A percentile compares a stretch with the other conserved stretches of the same genome.
Conservation (phyloP, 768 basidiomycete genomes). For the Amanita exitialis region DNA sequence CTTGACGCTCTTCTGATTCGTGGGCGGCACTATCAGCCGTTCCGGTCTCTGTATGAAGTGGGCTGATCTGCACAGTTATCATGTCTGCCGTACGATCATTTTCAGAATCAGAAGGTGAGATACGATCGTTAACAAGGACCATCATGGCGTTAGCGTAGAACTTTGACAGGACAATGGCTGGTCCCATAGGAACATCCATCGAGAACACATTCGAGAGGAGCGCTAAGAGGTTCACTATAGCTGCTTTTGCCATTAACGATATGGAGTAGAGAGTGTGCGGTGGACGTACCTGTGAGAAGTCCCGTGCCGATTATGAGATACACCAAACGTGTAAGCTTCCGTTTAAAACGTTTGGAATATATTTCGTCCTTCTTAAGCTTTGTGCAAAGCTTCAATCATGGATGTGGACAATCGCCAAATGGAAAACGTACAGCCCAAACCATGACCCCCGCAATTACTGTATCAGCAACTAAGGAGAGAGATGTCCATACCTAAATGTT, state of each 20-base stretch:
- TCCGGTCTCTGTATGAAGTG: background rate
- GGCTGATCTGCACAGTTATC: background rate
- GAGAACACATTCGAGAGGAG: constrained; percentile 14
- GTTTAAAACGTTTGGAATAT: background rate
- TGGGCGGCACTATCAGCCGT: background rate
- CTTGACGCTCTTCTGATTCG: too few relatives aligned
- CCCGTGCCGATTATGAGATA: constrained; percentile 25
- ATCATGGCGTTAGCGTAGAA: constrained; percentile 23
- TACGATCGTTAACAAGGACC: constrained; percentile 22
- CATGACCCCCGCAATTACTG: constrained; percentile 20
- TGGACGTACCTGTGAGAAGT: constrained; percentile 16
- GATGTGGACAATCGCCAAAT: background rate
- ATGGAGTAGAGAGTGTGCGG: background rate
- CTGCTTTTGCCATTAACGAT: constrained; percentile 9
- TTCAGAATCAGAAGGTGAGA: background rate
- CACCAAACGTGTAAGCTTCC: constrained; percentile 11
- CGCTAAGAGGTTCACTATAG: constrained; percentile 19
- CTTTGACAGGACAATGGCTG: constrained; percentile 22
- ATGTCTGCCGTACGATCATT: background rate
- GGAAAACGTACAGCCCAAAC: constrained; percentile 19
- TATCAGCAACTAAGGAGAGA: constrained; percentile 19
- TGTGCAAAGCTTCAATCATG: constrained; percentile 7
- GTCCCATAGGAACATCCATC: constrained; percentile 18
- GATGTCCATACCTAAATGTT: constrained; percentile 19
- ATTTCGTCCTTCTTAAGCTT: constrained; percentile 13